A percentile compares a stretch with the other conserved stretches of the same genome.
These are phyloP conservation scores for Cymbidium sinense DNA, from an alignment of 106 monocot genomes.

Conservation along the genomic window DNA sequence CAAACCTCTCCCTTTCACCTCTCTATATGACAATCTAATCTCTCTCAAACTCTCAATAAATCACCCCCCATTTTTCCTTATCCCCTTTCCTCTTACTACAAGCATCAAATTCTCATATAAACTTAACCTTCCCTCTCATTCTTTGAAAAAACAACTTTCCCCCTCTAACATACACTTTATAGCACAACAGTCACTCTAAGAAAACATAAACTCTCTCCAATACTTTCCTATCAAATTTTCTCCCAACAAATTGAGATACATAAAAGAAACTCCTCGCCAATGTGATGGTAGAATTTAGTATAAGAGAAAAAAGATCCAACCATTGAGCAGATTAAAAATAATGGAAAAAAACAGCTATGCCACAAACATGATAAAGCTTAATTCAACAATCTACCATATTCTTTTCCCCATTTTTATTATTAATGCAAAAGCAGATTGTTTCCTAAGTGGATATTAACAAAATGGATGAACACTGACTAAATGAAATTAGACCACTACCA, in stretches of 20 bases:
- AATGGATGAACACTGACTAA: not conserved
- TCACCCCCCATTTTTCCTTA: not conserved
- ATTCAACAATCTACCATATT: not conserved
- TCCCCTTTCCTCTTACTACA: not conserved
- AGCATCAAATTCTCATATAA: not conserved
- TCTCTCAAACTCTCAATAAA: not conserved
- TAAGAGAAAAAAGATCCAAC: not conserved
- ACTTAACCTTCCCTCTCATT: not conserved
- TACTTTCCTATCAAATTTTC: not conserved
- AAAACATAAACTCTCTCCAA: not conserved
- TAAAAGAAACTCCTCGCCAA: not conserved
- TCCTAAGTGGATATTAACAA: not conserved
- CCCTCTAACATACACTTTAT: not conserved
- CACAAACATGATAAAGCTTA: not conserved
- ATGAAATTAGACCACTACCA: not conserved
- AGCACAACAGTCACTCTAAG: not conserved
- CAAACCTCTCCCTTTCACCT: not conserved
- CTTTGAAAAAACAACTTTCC: not conserved
- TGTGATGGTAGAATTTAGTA: not conserved
- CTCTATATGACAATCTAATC: not conserved
- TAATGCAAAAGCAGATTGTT: not conserved
- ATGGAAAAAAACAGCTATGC: not conserved
- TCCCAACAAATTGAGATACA: not conserved
- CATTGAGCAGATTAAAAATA: not conserved
- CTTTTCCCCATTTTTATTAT: not conserved